Base-by-base conservation (phyloP, 371 early-diverging fungal species). In the Mortierella polycephala region DNA sequence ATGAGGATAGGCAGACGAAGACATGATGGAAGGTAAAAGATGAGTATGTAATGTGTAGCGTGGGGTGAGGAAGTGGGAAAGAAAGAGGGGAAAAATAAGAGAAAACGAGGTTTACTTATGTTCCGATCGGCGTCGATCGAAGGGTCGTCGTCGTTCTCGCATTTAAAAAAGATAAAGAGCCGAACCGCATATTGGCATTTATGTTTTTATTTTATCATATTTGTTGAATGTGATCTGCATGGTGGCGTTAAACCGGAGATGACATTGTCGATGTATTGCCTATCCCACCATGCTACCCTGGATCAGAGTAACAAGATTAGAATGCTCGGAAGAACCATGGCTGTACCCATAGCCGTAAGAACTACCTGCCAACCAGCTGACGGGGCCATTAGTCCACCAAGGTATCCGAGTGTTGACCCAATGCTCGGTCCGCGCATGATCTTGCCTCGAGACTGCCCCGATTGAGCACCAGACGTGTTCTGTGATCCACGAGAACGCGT, bases 1-100 rank as follows among this genome's bases (percentile, higher is more conserved):
- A 60, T 74, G 73, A 41, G 73, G 70, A 56, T 68, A 81, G 42
- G 71, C 46, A 39, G 79, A 60, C 39, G 4, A 30, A 30, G 63
- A 64, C 67, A 69, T 69, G 70, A 30, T 61, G 63, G n/a, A 10
- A 23, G 9, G 41, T 46, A 39, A 7, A 49, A 2, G 23, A n/a
- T 42, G 14, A 14, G 45, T 37, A 16, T 11, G 30, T 14, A 0
- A 20, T 52, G 52, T 39, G 41, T n/a, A 41, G 30, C 47, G 30
- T 7, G 13, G 23, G 1, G n/a, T 44, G 50, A 42, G 21, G 62
- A 61, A 50, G 18, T 45, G 54, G 51, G 30, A n/a, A 45, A 55
- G 20, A 39, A 47, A 7, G 18, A 56, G 9, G 18, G 18, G 16
- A 30, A 21, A 39, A 18, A 14, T 39, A n/a, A 56, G 3, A 56